Evolutionary conservation across 768 basidiomycete species (phyloP).

Genomic region (Clathrus columnatus): DNA sequence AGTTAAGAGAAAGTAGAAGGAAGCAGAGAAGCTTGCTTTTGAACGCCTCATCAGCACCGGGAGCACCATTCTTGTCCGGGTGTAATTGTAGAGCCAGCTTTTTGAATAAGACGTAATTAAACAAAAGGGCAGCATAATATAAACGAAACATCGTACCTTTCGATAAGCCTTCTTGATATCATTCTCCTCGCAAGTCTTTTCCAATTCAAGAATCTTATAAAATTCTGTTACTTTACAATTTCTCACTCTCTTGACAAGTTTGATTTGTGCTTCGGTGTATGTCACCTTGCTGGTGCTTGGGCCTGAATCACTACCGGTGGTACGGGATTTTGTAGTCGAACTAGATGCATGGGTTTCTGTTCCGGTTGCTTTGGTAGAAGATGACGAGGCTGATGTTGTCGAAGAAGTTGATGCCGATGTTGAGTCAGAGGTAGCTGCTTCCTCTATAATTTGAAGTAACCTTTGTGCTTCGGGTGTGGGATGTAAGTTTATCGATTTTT

Average conservation of each 20-base stretch:
- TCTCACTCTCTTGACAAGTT: constrained; percentile 79
- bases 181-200: constrained; percentile 71
- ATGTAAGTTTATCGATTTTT: constrained; percentile 80
- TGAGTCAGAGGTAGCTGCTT: constrained; percentile 34
- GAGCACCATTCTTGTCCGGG: constrained; percentile 92
- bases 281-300: constrained; percentile 59
- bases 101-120: not conserved
- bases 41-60: constrained; percentile 97
- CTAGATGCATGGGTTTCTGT: constrained; percentile 64
- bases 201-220: constrained; percentile 81
- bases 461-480: constrained; percentile 65
- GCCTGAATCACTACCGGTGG: constrained; percentile 7
- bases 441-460: constrained; percentile 55
- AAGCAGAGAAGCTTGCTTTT: constrained; percentile 56
- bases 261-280: constrained; percentile 76
- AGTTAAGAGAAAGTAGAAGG: constrained; percentile 1
- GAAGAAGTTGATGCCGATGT: constrained; percentile 26
- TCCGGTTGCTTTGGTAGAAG: constrained; percentile 31
- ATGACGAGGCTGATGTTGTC: constrained; percentile 33
- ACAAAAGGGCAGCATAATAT: not conserved
- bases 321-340: constrained; percentile 59
- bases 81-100: constrained; percentile 84
- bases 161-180: constrained; percentile 94
- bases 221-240: constrained; percentile 84
- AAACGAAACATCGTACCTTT: constrained; percentile 46